These are phyloP conservation scores for Penicillium fimorum DNA, from an alignment of 495 filamentous ascomycete species.

Conservation along the genomic window DNA sequence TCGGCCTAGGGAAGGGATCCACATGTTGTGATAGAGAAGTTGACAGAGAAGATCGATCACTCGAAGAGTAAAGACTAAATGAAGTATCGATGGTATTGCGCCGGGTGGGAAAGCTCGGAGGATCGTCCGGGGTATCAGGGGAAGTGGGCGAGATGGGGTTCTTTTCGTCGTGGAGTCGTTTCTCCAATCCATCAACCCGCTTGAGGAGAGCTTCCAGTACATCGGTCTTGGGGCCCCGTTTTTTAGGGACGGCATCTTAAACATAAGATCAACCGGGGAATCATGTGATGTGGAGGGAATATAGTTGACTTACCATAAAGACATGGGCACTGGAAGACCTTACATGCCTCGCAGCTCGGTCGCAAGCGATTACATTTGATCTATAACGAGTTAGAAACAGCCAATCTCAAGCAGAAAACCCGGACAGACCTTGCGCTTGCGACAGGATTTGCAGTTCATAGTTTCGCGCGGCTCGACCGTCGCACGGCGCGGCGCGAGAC, in stretches of 20 bases:
- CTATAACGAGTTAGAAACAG: slow-evolving; percentile 35
- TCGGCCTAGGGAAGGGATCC: slow-evolving; percentile 17
- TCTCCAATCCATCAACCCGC: slow-evolving; percentile 79
- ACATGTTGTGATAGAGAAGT: slow-evolving; percentile 12
- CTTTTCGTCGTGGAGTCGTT: slow-evolving; percentile 67
- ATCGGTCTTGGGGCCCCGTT: slow-evolving; percentile 84
- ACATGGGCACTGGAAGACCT: slow-evolving; percentile 84
- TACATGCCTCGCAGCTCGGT: slow-evolving; percentile 83
- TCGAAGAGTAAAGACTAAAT: slow-evolving; percentile 16
- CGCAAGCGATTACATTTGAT: slow-evolving; percentile 87
- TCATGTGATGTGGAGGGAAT: slow-evolving; percentile 2
- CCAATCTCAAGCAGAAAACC: not conserved
- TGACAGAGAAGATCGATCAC: slow-evolving; percentile 14
- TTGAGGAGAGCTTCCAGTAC: slow-evolving; percentile 81
- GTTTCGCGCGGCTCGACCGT: slow-evolving; percentile 77
- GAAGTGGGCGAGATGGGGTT: slow-evolving; percentile 51
- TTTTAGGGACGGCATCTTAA: slow-evolving; percentile 84
- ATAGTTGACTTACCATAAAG: slow-evolving; percentile 65
- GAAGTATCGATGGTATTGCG: slow-evolving; percentile 28
- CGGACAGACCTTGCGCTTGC: slow-evolving; percentile 71
- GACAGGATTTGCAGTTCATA: slow-evolving; percentile 93
- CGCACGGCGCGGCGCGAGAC: slow-evolving; percentile 69
- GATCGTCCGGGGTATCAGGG: slow-evolving; percentile 23
- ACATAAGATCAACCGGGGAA: slow-evolving; percentile 11
- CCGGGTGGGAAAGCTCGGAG: slow-evolving; percentile 15